Evolutionary conservation across 306 rosid species (phyloP).

Genomic region (Rosa persica): DNA sequence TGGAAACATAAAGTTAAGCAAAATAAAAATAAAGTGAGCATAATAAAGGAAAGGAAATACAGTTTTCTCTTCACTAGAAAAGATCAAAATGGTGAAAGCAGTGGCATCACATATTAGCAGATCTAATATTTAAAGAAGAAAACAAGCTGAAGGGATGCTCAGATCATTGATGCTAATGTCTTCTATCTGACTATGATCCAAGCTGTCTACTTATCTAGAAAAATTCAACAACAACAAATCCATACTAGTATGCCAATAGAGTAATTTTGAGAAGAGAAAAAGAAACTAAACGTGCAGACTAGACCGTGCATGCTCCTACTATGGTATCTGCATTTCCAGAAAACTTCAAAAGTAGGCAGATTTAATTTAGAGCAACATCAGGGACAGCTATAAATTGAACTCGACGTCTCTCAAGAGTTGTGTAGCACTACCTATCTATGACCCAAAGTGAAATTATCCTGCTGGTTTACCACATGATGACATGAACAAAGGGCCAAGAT

Average conservation of each 20-base stretch:
- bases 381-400: not conserved
- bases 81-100: not conserved
- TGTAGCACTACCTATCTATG: not conserved
- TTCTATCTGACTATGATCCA: not conserved
- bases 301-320: not conserved
- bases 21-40: not conserved
- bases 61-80: not conserved
- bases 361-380: not conserved
- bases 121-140: not conserved
- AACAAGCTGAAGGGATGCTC: not conserved
- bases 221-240: not conserved
- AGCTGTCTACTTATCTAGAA: not conserved
- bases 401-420: not conserved
- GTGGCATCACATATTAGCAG: not conserved
- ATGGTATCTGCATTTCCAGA: not conserved
- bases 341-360: not conserved
- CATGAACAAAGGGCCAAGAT: not conserved
- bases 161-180: not conserved
- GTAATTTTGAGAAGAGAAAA: not conserved
- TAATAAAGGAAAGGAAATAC: not conserved
- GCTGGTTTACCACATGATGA: not conserved
- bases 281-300: not conserved
- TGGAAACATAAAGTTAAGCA: slow-evolving; percentile 27
- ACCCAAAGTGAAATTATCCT: not conserved
- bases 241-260: not conserved